Percentiles rank a stretch among this genome's conserved stretches.
phyloP scores from a whole-genome alignment of 2,329 filamentous ascomycete genomes.

The Podosphaera xanthii region DNA sequence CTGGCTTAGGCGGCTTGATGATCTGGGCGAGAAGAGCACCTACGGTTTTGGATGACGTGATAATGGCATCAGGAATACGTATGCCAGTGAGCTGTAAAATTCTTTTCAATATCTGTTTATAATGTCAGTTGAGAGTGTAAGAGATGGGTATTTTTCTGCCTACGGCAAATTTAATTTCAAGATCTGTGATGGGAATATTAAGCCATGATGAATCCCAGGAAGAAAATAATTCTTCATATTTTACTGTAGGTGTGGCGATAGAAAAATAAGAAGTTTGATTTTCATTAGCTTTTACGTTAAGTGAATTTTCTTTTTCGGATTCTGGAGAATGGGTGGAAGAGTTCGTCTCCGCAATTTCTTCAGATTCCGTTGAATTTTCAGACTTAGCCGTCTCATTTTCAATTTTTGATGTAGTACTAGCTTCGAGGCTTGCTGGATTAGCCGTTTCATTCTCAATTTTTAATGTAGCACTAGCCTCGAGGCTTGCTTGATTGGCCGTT shows the following conservation, averaged over 20 bases:
- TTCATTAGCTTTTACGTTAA: neutral
- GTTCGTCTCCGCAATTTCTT: constrained; percentile 12
- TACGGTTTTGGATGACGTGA: constrained; percentile 31
- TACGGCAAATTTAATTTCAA: constrained; percentile 50
- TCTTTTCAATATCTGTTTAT: constrained; percentile 51
- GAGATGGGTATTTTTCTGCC: constrained; percentile 11
- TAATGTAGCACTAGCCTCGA: constrained; percentile 12
- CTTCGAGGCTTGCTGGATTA: constrained; percentile 7
- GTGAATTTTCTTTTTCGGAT: neutral
- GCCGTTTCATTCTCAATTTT: constrained; percentile 8
- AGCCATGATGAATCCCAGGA: constrained; percentile 35
- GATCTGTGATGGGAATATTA: constrained; percentile 30
- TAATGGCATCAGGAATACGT: constrained; percentile 45
- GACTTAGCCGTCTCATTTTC: constrained; percentile 7
- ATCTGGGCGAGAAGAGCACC: constrained; percentile 31
- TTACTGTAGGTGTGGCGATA: constrained; percentile 5
- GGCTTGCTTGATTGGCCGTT: constrained; percentile 6
- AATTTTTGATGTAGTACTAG: constrained; percentile 12
- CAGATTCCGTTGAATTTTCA: constrained; percentile 11
- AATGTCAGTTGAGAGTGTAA: neutral
- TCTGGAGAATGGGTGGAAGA: constrained; percentile 9
- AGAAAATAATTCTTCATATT: constrained; percentile 16
- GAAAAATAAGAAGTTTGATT: neutral
- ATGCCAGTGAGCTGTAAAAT: constrained; percentile 62
- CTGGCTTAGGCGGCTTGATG: constrained; percentile 28